Percentiles rank a stretch among this genome's conserved stretches.
phyloP scores from a whole-genome alignment of 306 rosid species.

The Hippophae gyantsensis region DNA sequence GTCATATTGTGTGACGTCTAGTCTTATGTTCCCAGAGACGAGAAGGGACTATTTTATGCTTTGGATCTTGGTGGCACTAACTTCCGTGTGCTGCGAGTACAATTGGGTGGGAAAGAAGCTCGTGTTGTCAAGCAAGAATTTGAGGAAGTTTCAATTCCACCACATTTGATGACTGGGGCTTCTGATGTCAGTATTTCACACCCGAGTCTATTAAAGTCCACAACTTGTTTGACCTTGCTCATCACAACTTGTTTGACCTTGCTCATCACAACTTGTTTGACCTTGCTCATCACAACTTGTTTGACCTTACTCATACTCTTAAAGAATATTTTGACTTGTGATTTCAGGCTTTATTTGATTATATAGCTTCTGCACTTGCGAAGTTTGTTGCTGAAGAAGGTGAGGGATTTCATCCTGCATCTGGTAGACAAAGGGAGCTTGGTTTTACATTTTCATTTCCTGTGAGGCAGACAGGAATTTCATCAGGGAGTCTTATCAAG shows the following conservation, averaged over 20 bases:
- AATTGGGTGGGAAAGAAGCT: slow-evolving; percentile 74
- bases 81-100: slow-evolving; percentile 80
- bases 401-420: slow-evolving; percentile 60
- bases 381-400: slow-evolving; percentile 76
- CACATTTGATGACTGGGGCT: slow-evolving; percentile 74
- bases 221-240: not conserved
- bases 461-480: slow-evolving; percentile 70
- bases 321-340: slow-evolving; percentile 19
- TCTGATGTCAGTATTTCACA: slow-evolving; percentile 55
- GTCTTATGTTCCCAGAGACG: slow-evolving; percentile 45
- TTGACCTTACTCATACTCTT: slow-evolving; percentile 11
- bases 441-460: slow-evolving; percentile 99
- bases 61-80: slow-evolving; percentile 98
- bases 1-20: slow-evolving; percentile 4
- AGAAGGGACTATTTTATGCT: slow-evolving; percentile 83
- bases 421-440: slow-evolving; percentile 89
- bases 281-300: not conserved
- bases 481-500: slow-evolving; percentile 81
- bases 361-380: slow-evolving; percentile 64
- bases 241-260: slow-evolving; percentile 1
- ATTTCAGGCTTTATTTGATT: slow-evolving; percentile 81
- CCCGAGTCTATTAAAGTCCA: slow-evolving; percentile 9
- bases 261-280: slow-evolving; percentile 3
- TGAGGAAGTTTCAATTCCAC: slow-evolving; percentile 89
- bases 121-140: slow-evolving; percentile 46